A percentile compares a stretch with the other conserved stretches of the same genome.
These are phyloP conservation scores for Penicillium verrucosum DNA, from an alignment of 2,329 filamentous ascomycete species.

Conservation along the genomic window DNA sequence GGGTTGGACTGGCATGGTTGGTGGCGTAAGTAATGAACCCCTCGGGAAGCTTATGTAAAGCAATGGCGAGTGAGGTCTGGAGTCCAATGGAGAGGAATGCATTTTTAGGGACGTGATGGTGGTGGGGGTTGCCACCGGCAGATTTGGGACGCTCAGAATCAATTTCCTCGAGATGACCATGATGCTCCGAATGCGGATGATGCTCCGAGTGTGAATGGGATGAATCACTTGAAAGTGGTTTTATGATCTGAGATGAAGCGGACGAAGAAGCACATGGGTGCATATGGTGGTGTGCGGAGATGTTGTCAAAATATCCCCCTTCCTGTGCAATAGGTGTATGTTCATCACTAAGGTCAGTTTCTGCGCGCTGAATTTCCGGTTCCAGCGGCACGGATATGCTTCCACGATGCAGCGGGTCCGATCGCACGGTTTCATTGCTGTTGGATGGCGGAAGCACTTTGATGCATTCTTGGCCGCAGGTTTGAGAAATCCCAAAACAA, in stretches of 20 bases:
- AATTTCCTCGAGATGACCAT: constrained; percentile 11
- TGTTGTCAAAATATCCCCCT: constrained; percentile 15
- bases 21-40: constrained; percentile 89
- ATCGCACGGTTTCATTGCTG: constrained; percentile 16
- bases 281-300: constrained; percentile 9
- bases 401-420: constrained; percentile 15
- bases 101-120: constrained; percentile 93
- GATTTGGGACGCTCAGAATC: constrained; percentile 10
- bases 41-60: constrained; percentile 91
- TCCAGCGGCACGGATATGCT: constrained; percentile 19
- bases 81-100: constrained; percentile 93
- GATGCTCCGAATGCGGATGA: neutral
- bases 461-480: constrained; percentile 60
- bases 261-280: constrained; percentile 1
- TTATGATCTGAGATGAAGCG: constrained; percentile 10
- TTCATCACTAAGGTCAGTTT: constrained; percentile 1
- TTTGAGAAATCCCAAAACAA: constrained; percentile 61
- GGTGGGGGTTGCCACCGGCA: constrained; percentile 55
- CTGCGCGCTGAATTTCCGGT: constrained; percentile 10
- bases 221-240: neutral
- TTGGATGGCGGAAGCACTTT: constrained; percentile 37
- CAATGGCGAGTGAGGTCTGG: constrained; percentile 92
- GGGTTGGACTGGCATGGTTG: constrained; percentile 85
- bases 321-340: neutral
- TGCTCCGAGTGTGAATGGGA: neutral